A percentile compares a stretch with the other conserved stretches of the same genome.
These are phyloP conservation scores for Grosmannia huntii DNA, from an alignment of 2,329 filamentous ascomycete species.

Conservation along the genomic window DNA sequence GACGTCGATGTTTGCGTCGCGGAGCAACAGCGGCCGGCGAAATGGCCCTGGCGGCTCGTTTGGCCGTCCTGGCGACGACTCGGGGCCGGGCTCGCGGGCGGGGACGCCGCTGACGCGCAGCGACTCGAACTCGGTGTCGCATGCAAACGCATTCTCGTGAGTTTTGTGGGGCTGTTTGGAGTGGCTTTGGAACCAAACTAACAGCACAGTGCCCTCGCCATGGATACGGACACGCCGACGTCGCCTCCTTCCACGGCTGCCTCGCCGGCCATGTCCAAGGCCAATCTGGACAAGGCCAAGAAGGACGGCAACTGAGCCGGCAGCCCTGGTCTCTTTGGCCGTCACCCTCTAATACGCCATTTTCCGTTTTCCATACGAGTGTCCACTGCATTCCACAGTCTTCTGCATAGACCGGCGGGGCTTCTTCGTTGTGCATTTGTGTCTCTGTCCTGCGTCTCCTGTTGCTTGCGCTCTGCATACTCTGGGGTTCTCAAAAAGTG, in stretches of 20 bases:
- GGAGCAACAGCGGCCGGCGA: constrained; percentile 79
- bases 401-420: constrained; percentile 31
- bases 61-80: constrained; percentile 68
- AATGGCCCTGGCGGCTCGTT: constrained; percentile 56
- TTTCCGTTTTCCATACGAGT: constrained; percentile 18
- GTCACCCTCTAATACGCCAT: constrained; percentile 4
- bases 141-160: constrained; percentile 91
- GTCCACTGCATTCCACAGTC: constrained; percentile 27
- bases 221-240: constrained; percentile 49
- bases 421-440: constrained; percentile 26
- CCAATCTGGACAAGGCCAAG: constrained; percentile 39
- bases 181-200: too few relatives aligned
- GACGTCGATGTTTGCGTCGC: constrained; percentile 74
- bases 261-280: constrained; percentile 54
- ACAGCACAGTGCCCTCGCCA: constrained; percentile 38
- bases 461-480: constrained; percentile 7
- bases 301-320: constrained; percentile 29
- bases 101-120: constrained; percentile 62
- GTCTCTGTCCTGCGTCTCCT: neutral
- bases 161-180: constrained; percentile 16
- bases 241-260: constrained; percentile 59
- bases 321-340: neutral
- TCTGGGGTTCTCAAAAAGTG: constrained; percentile 31
- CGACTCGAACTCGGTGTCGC: constrained; percentile 35
- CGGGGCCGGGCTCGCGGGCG: constrained; percentile 75